A percentile compares a stretch with the other conserved stretches of the same genome.
Evolutionary conservation across 2,329 filamentous ascomycete species (phyloP).

Genomic region (Orbilia brochopaga): DNA sequence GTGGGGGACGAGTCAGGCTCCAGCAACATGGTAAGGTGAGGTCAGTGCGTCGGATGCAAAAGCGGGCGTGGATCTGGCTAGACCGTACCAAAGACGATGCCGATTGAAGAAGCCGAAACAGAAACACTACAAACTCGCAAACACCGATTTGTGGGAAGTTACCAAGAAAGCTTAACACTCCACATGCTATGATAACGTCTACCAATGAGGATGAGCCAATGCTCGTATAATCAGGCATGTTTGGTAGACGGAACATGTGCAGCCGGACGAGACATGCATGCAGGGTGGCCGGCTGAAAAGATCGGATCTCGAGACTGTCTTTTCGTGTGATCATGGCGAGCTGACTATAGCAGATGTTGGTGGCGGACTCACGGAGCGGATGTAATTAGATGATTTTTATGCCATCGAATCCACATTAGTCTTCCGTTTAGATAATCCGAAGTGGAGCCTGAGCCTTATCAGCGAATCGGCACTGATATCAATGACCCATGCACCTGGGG

Average conservation of each 20-base stretch:
- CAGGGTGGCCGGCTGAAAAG: no score
- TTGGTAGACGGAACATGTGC: not conserved
- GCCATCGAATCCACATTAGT: not conserved
- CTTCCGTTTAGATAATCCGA: not conserved
- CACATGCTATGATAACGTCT: not conserved
- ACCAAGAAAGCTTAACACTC: not conserved
- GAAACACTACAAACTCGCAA: not conserved
- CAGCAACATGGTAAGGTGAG: constrained; percentile 31
- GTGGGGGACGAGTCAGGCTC: not conserved
- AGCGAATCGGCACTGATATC: not conserved
- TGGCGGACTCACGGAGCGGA: not conserved
- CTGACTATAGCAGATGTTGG: no score
- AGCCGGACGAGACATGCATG: no score
- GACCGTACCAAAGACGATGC: constrained; percentile 23
- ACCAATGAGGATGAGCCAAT: not conserved
- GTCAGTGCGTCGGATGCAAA: constrained; percentile 12
- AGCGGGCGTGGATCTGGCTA: not conserved
- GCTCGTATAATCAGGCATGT: not conserved
- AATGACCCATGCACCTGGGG: not conserved
- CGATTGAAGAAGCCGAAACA: constrained; percentile 47
- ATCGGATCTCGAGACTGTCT: no score
- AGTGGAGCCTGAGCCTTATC: not conserved
- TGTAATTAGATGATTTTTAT: not conserved
- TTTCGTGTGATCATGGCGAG: no score
- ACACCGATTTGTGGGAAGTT: constrained; percentile 9